Conservation (phyloP, 2,329 filamentous ascomycete species). For the Botryosphaeria dothidea region DNA sequence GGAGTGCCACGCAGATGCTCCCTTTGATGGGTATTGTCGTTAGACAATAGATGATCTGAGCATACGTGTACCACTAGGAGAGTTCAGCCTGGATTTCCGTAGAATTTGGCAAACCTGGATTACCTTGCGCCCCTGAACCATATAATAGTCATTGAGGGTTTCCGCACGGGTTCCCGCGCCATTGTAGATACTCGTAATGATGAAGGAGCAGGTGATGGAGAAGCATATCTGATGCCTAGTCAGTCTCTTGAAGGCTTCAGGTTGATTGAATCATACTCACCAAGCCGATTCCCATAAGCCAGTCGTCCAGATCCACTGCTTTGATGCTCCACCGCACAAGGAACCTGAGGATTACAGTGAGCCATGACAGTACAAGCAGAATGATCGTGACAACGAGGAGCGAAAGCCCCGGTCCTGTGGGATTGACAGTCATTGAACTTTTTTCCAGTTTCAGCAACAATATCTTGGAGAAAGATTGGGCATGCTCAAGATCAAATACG, state of each 20-base stretch:
- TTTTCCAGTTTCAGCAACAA: no score
- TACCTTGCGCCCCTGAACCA: background rate
- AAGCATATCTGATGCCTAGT: background rate
- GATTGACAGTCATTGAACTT: background rate
- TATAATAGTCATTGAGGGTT: background rate
- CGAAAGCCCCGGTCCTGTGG: background rate
- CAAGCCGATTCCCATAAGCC: background rate
- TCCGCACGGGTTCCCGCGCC: background rate
- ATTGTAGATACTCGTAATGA: background rate
- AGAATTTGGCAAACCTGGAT: no score
- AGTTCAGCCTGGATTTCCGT: background rate
- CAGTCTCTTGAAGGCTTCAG: no score
- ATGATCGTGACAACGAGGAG: background rate
- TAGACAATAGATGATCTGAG: background rate
- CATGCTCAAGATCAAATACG: no score
- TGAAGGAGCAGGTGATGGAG: background rate
- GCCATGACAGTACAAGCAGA: background rate
- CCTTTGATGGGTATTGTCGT: constrained; percentile 2
- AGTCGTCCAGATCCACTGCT: background rate
- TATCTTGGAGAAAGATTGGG: no score
- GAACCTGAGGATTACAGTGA: background rate
- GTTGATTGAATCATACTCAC: background rate
- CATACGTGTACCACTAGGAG: background rate
- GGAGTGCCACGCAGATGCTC: constrained; percentile 6
- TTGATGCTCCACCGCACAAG: background rate